Base-by-base conservation (phyloP, 139 green algal species). In the Chlorella sp. region DNA sequence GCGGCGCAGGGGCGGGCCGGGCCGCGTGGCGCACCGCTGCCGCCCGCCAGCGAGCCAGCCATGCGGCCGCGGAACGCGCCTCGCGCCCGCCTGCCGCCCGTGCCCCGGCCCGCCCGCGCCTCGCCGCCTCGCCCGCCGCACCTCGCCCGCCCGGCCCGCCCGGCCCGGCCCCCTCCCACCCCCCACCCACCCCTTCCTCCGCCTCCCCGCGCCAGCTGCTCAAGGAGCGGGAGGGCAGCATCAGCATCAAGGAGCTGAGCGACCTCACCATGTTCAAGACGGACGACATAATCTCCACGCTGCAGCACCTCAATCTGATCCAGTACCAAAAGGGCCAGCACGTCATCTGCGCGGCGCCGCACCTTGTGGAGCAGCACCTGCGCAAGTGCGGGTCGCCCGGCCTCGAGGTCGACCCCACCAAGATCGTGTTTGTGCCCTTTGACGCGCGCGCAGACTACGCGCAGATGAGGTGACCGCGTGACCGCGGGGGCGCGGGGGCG, bases 201-300 rank as follows among this genome's bases (percentile, higher is more conserved):
- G 11, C 38, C 1, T 1, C 55, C 25, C 9, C n/a, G 3, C 31
- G 40, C 50, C 76, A 91, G 36, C 84, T 98, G 63, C 77, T 99
- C 21, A 84, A 85, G 41, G 83, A 91, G 40, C 81, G 83, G 21
- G 73, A 85, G 74, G 85, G 85, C 41, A 86, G 62, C 58, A 84
- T 98, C 29, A 93, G 82, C 70, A 95, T 99, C 82, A 98, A 97
- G 87, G 95, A 99, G 61, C 82, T 99, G 73, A 91, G 76, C 36
- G 93, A 97, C 59, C 79, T 95, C 67, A 98, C 96, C 27, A 90
- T 89, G 75, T 98, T 99, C 85, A 95, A 95, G 77, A 89, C 87
- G 5, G 95, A 99, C n/a, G 96, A 99, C 89, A 94, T 99, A 77
- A 92, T 98, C 60, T 88, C 80, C 72, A 98, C 95, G 41, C 86